These are phyloP conservation scores for Knufia petricola DNA, from an alignment of 2,329 filamentous ascomycete species.

Conservation along the genomic window DNA sequence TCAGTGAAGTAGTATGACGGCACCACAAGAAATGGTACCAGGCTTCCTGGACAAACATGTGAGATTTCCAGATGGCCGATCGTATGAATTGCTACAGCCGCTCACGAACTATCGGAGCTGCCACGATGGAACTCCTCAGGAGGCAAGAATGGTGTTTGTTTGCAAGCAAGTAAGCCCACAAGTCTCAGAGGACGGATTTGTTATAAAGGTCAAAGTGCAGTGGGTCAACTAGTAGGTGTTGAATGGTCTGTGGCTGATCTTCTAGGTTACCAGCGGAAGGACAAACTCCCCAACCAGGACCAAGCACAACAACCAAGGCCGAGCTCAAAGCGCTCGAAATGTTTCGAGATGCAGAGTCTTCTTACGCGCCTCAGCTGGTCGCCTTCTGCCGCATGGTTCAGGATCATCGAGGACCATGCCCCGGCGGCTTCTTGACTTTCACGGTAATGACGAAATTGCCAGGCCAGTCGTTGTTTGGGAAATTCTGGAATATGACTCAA, in stretches of 20 bases:
- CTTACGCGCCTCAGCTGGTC: constrained; percentile 20
- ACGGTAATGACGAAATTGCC: constrained; percentile 24
- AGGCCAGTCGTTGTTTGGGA: constrained; percentile 18
- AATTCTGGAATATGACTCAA: constrained; percentile 20
- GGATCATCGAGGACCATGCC: constrained; percentile 13
- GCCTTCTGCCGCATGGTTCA: constrained; percentile 19
- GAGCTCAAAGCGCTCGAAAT: constrained; percentile 21
- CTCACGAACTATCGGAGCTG: constrained; percentile 19
- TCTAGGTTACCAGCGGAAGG: constrained; percentile 14
- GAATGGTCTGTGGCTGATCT: too few species aligned
- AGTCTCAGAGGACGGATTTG: constrained; percentile 10
- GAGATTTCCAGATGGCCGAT: constrained; percentile 11
- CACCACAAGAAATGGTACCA: constrained; percentile 6
- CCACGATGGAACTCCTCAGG: constrained; percentile 19
- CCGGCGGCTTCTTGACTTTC: constrained; percentile 23
- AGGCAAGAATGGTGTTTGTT: constrained; percentile 18
- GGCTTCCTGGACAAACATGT: constrained; percentile 13
- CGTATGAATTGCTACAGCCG: constrained; percentile 16
- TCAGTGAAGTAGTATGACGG: background rate
- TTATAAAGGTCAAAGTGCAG: constrained; percentile 22
- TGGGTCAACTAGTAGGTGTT: too few species aligned
- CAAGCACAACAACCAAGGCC: constrained; percentile 19
- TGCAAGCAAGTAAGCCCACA: constrained; percentile 10
- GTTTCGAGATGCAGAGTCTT: constrained; percentile 15
- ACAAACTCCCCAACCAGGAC: constrained; percentile 10